Evolutionary conservation across 2,329 filamentous ascomycete species (phyloP), one percentile per base, ranked within the genome.

Genomic region (Neonectria ditissima): DNA sequence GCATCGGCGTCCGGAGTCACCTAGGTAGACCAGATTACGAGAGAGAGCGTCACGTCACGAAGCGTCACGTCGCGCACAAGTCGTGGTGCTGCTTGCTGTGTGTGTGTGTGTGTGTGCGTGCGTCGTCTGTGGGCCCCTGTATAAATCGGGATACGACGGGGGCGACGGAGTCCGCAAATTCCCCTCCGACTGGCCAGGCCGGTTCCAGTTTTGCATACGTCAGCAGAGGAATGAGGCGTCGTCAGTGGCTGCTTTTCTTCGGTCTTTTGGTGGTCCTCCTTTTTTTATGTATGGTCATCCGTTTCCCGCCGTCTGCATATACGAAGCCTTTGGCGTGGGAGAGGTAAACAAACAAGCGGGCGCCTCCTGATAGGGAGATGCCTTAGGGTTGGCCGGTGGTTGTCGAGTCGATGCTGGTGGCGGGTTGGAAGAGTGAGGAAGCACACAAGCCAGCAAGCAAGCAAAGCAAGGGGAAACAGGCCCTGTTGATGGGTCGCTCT

Each of bases 61-160:
- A n/a, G 37, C 14, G 34, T 37, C 34, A 41, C 37, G 37, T 11
- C 37, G 10, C 34, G 34, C 34, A 37, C 3, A 26, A 26, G 24
- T 26, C 4, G 48, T 43, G 48, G 41, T 39, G 56, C 45, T 43
- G 22, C 43, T 47, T n/a, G 10, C 26, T 13, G 32, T n/a, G 28
- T n/a, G n/a, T n/a, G n/a, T n/a, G n/a, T n/a, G n/a, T n/a, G n/a
- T n/a, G n/a, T n/a, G n/a, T n/a, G n/a, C n/a, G n/a, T n/a, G n/a
- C n/a, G n/a, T n/a, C n/a, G n/a, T n/a, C n/a, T n/a, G n/a, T n/a
- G n/a, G n/a, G n/a, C n/a, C 32, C 47, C 44, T 54, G 60, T 51
- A 62, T 62, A 63, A 62, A 59, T 63, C 55, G 41, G 60, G 50
- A 63, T 59, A 59, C 55, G 60, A 63, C 30, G 47, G 41, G 59